Base-by-base conservation (phyloP, 2,329 filamentous ascomycete species). In the Pseudocercospora macadamiae region DNA sequence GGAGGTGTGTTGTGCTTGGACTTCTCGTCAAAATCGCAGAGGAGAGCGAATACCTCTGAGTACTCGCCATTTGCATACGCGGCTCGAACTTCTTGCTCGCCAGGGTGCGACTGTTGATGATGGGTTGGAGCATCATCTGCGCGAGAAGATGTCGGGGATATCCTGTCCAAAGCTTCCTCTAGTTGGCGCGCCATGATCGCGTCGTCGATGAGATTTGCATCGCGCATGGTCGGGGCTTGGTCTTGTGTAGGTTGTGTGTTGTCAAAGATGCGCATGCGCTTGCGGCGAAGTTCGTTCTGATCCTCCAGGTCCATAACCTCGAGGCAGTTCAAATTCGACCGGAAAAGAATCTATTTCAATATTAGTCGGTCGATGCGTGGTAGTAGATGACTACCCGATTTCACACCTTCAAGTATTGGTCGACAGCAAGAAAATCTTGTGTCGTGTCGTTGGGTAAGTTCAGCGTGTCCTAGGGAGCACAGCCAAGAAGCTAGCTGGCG, bases 1-100 rank as follows among this genome's bases (percentile, higher is more conserved):
- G 26, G 25, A 9, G 60, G 32, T 49, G 63, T 61, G 52, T 61
- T 64, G 57, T 63, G 51, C 49, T 59, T 58, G 6, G 60, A 59
- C 14, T 45, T 51, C 12, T 47, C 52, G 58, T 78, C 76, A 42
- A 73, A 74, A 8, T 70, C 71, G 48, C 70, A 75, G 4, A 79
- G 68, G 1, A 77, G 53, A 3, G 18, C 7, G 23, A 45, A 45
- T 18, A 45, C 12, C 19, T 45, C 42, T n/a, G 19, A 12, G 14
- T 45, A 21, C 14, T 45, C 42, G 42, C 21, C 42, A 7, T 21
- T 10, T 21, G 10, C 21, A 45, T 25, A 25, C n/a, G 21, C 42
- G 6, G 42, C 42, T 18, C 21, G 4, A 9, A 45, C 42, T 45
- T 45, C 2, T 8, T 23, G 6, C 18, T 45, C 18, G 14, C 25